Conservation (phyloP, 2,329 filamentous ascomycete species). For the Coleophoma cylindrospora region DNA sequence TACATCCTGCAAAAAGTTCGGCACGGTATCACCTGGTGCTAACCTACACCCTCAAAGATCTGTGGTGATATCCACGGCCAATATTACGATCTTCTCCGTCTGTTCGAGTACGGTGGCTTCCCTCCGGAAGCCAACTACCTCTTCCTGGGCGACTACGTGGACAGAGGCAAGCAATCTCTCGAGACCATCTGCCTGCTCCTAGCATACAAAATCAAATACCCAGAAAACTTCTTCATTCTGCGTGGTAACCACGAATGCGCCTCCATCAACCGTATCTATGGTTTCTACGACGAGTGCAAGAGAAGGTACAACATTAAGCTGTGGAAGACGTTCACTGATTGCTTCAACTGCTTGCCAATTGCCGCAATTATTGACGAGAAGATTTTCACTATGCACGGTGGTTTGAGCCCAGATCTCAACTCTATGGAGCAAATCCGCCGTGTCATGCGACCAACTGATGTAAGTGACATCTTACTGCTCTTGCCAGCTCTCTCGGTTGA, state of each 20-base stretch:
- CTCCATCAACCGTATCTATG: conserved; percentile 98
- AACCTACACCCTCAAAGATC: conserved; percentile 56
- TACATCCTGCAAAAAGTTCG: no score
- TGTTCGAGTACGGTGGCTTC: conserved; percentile 98
- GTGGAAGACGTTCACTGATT: conserved; percentile 99
- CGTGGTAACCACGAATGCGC: conserved; percentile 99
- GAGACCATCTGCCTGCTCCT: conserved; percentile 97
- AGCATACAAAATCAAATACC: conserved; percentile 99
- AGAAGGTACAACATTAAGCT: conserved; percentile 98
- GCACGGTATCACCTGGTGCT: not conserved
- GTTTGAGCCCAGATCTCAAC: conserved; percentile 93
- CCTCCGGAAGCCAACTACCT: conserved; percentile 98
- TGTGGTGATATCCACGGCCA: conserved; percentile 99
- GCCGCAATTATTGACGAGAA: conserved; percentile 99
- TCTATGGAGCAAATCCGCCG: conserved; percentile 99
- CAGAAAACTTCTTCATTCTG: conserved; percentile 98
- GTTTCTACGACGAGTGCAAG: conserved; percentile 99
- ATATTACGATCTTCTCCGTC: conserved; percentile 94
- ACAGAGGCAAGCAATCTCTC: conserved; percentile 97
- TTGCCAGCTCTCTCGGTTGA: conserved; percentile 20
- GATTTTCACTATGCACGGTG: conserved; percentile 99
- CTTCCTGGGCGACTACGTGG: conserved; percentile 98
- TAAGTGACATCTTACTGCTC: conserved; percentile 47
- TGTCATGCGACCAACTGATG: conserved; percentile 98
- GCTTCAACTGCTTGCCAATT: conserved; percentile 98